phyloP scores from a whole-genome alignment of 2,329 filamentous ascomycete genomes.

The Endothia cerciana region DNA sequence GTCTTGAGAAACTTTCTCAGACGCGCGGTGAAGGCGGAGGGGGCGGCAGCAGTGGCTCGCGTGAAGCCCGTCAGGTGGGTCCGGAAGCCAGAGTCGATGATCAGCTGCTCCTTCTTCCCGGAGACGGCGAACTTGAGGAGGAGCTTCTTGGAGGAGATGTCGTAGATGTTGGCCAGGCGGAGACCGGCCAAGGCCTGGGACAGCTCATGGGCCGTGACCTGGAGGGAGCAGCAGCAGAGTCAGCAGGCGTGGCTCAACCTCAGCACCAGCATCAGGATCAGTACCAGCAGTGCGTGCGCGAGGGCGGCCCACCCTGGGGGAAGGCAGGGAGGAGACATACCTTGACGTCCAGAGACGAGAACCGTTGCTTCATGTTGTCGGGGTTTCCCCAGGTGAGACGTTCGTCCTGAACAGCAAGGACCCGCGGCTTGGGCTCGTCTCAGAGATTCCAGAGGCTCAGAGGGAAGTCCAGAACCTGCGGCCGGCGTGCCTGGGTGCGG shows the following conservation, averaged over 20 bases:
- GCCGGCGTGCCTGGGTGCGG: no score
- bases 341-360: slow-evolving; percentile 79
- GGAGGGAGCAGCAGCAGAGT: slow-evolving; percentile 11
- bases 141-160: slow-evolving; percentile 93
- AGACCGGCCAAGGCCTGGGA: slow-evolving; percentile 74
- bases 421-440: not conserved
- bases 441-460: no score
- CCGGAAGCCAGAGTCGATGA: slow-evolving; percentile 94
- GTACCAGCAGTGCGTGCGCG: not conserved
- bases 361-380: slow-evolving; percentile 74
- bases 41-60: slow-evolving; percentile 80
- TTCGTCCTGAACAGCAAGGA: not conserved
- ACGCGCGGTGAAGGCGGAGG: slow-evolving; percentile 82
- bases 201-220: slow-evolving; percentile 96
- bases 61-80: slow-evolving; percentile 92
- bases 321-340: slow-evolving; percentile 40
- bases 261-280: not conserved
- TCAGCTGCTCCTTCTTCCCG: slow-evolving; percentile 82
- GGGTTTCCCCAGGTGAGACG: not conserved
- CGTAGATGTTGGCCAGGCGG: slow-evolving; percentile 91
- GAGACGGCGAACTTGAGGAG: slow-evolving; percentile 94
- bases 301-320: not conserved
- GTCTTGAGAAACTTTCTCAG: slow-evolving; percentile 89
- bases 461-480: no score
- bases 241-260: not conserved